Percentiles rank a stretch among this genome's conserved stretches.
Evolutionary conservation across 768 basidiomycete species (phyloP).

Genomic region (Bullera alba): DNA sequence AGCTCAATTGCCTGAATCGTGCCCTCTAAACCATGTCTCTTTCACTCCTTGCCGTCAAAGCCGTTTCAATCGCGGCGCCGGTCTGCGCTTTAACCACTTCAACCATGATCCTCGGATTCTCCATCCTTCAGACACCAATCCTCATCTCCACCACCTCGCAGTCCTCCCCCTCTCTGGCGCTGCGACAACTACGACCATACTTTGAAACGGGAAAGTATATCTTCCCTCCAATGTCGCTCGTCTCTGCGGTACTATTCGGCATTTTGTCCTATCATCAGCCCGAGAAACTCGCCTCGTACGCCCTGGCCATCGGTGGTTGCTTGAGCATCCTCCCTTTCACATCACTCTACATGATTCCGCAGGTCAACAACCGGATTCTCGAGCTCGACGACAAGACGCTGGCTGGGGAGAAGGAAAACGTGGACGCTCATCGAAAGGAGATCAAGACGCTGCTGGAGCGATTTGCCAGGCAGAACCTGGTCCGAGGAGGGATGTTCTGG

Average conservation of each 20-base stretch:
- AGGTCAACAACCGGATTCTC: slow-evolving; percentile 1
- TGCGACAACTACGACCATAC: slow-evolving; percentile 2
- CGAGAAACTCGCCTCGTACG: neutral
- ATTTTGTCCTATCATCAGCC: slow-evolving; percentile 2
- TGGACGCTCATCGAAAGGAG: slow-evolving; percentile 2
- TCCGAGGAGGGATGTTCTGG: slow-evolving; percentile 4
- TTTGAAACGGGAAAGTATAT: slow-evolving; percentile 4
- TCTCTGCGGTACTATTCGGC: neutral
- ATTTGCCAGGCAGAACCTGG: slow-evolving; percentile 1
- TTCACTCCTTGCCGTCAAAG: too few relatives aligned
- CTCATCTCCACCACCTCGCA: slow-evolving; percentile 1
- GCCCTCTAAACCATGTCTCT: too few relatives aligned
- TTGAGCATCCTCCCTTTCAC: slow-evolving; percentile 11
- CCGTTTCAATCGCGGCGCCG: neutral
- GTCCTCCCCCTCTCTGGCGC: neutral
- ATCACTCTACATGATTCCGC: slow-evolving; percentile 3
- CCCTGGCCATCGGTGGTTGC: neutral
- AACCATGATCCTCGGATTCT: neutral
- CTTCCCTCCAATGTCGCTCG: slow-evolving; percentile 3
- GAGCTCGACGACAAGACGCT: slow-evolving; percentile 5
- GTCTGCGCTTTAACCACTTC: neutral
- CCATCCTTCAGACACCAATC: neutral
- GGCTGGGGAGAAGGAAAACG: neutral
- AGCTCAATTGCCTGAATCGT: too few relatives aligned
- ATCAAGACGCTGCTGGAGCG: neutral